phyloP scores from a whole-genome alignment of 495 filamentous ascomycete species.

The Neurospora intermedia region DNA sequence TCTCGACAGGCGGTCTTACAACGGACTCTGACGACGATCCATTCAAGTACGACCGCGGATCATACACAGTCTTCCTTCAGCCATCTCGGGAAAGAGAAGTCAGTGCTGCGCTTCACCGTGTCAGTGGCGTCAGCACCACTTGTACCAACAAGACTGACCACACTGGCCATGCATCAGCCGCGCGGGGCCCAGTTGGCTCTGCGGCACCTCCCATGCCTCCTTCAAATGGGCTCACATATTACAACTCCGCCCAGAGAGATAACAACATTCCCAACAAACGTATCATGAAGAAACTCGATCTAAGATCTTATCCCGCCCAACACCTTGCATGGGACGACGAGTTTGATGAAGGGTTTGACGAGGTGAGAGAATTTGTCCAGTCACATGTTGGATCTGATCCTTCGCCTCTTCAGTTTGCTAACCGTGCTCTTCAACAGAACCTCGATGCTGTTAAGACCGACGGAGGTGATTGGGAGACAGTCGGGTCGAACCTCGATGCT shows the following conservation, averaged over 20 bases:
- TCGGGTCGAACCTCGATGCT: constrained; percentile 8
- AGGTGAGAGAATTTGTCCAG: constrained; percentile 3
- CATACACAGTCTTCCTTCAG: constrained; percentile 15
- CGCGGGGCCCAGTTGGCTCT: not conserved
- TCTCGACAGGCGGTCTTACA: constrained; percentile 5
- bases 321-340: constrained; percentile 1
- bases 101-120: constrained; percentile 14
- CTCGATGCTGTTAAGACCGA: constrained; percentile 13
- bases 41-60: constrained; percentile 21
- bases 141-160: not conserved
- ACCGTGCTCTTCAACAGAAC: constrained; percentile 3
- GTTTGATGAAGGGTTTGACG: constrained; percentile 13
- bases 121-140: constrained; percentile 6
- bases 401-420: not conserved
- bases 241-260: not conserved
- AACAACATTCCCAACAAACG: constrained; percentile 4
- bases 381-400: not conserved
- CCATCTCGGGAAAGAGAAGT: constrained; percentile 19
- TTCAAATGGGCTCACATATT: not conserved
- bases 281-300: constrained; percentile 1
- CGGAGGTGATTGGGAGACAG: constrained; percentile 20
- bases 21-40: constrained; percentile 22
- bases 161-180: not conserved
- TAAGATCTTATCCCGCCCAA: constrained; percentile 4
- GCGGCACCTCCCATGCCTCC: not conserved